These are phyloP conservation scores for Aureobasidium uvarum DNA, from an alignment of 2,329 filamentous ascomycete genomes.

Conservation along the genomic window DNA sequence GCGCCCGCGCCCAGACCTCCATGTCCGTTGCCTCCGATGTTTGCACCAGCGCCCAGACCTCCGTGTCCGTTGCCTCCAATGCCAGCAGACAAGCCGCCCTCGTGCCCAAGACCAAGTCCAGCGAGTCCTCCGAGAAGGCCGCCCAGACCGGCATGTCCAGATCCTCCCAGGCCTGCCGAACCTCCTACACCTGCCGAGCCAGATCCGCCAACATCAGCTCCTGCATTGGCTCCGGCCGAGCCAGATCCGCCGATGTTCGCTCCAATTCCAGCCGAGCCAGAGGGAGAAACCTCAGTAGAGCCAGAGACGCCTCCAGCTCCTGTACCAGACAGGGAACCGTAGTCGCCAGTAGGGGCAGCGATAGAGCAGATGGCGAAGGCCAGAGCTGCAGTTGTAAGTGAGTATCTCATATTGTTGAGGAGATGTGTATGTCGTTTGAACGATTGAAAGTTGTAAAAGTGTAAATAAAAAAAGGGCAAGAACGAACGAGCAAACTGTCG, in stretches of 20 bases:
- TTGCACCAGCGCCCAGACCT: not conserved
- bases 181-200: not conserved
- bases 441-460: conserved; percentile 2
- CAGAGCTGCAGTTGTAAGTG: conserved; percentile 35
- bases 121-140: not conserved
- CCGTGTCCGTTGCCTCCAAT: not conserved
- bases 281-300: not conserved
- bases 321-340: conserved; percentile 21
- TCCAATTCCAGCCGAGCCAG: conserved; percentile 3
- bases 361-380: conserved; percentile 34
- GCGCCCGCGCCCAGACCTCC: not conserved
- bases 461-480: not conserved
- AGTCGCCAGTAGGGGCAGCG: conserved; percentile 28
- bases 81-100: not conserved
- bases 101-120: not conserved
- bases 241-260: not conserved
- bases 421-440: not conserved
- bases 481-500: conserved; percentile 21
- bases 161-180: not conserved
- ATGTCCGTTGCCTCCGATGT: not conserved
- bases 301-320: conserved; percentile 14
- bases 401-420: conserved; percentile 36
- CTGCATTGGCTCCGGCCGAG: not conserved
- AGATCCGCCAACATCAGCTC: not conserved
- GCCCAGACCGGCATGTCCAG: not conserved